phyloP scores from a whole-genome alignment of 2,329 filamentous ascomycete species.

The Lojkania enalia region DNA sequence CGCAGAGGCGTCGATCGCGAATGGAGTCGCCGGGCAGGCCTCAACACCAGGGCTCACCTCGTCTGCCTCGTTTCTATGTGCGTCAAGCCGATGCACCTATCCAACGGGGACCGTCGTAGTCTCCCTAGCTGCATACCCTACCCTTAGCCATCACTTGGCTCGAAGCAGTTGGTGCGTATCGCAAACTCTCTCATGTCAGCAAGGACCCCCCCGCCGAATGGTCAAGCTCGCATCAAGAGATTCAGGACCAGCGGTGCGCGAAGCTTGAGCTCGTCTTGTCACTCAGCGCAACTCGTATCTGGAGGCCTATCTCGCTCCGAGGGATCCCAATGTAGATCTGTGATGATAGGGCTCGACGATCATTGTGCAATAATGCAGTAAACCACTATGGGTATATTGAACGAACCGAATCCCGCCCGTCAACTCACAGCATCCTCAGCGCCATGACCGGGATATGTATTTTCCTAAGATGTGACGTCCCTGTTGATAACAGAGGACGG shows the following conservation, averaged over 20 bases:
- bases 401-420: not conserved
- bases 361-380: constrained; percentile 9
- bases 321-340: not conserved
- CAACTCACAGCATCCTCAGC: not conserved
- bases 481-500: no score
- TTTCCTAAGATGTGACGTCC: not conserved
- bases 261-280: constrained; percentile 11
- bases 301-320: not conserved
- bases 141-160: no score
- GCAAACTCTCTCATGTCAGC: no score
- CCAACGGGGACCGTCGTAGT: no score
- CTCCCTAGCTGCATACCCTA: no score
- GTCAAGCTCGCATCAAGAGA: constrained; percentile 7
- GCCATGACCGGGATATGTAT: not conserved
- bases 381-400: constrained; percentile 2
- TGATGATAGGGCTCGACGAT: not conserved
- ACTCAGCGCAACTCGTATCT: not conserved
- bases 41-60: no score
- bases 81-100: no score
- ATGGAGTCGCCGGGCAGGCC: no score
- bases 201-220: not conserved
- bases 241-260: constrained; percentile 8
- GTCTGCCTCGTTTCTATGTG: no score
- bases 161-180: no score
- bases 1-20: no score